phyloP scores from a whole-genome alignment of 1,139 yeast genomes.

The Saccharomyces pastorianus region DNA sequence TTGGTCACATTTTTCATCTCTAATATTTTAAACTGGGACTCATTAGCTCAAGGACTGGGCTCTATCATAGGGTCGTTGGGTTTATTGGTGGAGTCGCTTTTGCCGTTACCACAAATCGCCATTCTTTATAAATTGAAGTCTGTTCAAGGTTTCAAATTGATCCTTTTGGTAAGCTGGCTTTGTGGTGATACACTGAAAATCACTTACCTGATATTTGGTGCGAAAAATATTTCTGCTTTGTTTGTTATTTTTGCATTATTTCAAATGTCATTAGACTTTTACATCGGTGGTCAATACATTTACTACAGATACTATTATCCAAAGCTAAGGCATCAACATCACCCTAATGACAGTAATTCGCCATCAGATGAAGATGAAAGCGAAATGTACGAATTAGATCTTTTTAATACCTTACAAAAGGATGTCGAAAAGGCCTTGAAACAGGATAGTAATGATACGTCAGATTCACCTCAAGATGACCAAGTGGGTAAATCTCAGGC shows the following conservation, averaged over 20 bases:
- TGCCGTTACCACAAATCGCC: slow-evolving; percentile 83
- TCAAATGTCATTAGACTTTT: slow-evolving; percentile 69
- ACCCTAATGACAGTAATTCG: background rate
- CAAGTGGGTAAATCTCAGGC: background rate
- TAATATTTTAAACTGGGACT: slow-evolving; percentile 30
- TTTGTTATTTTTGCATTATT: slow-evolving; percentile 68
- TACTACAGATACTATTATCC: slow-evolving; percentile 40
- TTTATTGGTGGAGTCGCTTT: slow-evolving; percentile 63
- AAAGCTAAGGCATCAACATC: background rate
- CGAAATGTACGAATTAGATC: background rate
- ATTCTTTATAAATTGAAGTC: slow-evolving; percentile 60
- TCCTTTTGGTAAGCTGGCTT: slow-evolving; percentile 74
- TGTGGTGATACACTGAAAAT: slow-evolving; percentile 81
- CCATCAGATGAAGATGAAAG: background rate
- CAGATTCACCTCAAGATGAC: background rate
- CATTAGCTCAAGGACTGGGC: slow-evolving; percentile 28
- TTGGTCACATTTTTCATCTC: slow-evolving; percentile 27
- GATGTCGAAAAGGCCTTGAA: background rate
- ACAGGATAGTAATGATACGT: background rate
- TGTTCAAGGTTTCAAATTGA: slow-evolving; percentile 69
- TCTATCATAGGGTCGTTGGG: slow-evolving; percentile 60
- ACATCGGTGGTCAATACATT: slow-evolving; percentile 68
- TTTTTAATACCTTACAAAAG: background rate
- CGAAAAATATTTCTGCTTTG: slow-evolving; percentile 64
- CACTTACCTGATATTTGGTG: slow-evolving; percentile 65